These are phyloP conservation scores for Deinandra increscens DNA, from an alignment of 129 eudicot species.

Conservation along the genomic window DNA sequence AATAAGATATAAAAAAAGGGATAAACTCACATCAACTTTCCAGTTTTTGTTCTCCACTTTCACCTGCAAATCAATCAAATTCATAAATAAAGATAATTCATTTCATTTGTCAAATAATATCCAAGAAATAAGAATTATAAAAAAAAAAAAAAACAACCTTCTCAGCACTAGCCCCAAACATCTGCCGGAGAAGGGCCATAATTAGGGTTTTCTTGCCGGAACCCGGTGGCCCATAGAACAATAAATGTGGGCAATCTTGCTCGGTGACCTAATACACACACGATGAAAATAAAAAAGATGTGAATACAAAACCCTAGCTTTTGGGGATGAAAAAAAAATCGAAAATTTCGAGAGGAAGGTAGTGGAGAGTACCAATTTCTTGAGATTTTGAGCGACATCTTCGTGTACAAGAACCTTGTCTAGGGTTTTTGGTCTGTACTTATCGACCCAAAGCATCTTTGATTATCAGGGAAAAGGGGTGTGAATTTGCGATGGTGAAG, in stretches of 20 bases:
- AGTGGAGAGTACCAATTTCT: slow-evolving; percentile 57
- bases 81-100: neutral
- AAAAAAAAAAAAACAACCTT: slow-evolving; percentile 69
- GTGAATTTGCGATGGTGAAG: slow-evolving; percentile 10
- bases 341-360: neutral
- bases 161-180: slow-evolving; percentile 91
- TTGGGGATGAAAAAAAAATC: neutral
- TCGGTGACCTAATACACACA: slow-evolving; percentile 61
- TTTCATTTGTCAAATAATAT: too few species aligned
- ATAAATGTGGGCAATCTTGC: slow-evolving; percentile 95
- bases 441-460: slow-evolving; percentile 96
- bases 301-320: slow-evolving; percentile 15
- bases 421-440: slow-evolving; percentile 89
- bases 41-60: slow-evolving; percentile 87
- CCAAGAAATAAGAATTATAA: neutral
- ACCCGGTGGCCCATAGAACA: slow-evolving; percentile 91
- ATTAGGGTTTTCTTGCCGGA: slow-evolving; percentile 98
- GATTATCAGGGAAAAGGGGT: neutral
- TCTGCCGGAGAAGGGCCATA: slow-evolving; percentile 95
- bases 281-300: neutral
- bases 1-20: neutral
- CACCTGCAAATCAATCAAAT: slow-evolving; percentile 55
- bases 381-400: slow-evolving; percentile 87
- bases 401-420: slow-evolving; percentile 90
- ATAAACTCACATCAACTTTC: slow-evolving; percentile 82